Conservation (phyloP, 352 stramenopile species). For the Phytopythium oedochilum region DNA sequence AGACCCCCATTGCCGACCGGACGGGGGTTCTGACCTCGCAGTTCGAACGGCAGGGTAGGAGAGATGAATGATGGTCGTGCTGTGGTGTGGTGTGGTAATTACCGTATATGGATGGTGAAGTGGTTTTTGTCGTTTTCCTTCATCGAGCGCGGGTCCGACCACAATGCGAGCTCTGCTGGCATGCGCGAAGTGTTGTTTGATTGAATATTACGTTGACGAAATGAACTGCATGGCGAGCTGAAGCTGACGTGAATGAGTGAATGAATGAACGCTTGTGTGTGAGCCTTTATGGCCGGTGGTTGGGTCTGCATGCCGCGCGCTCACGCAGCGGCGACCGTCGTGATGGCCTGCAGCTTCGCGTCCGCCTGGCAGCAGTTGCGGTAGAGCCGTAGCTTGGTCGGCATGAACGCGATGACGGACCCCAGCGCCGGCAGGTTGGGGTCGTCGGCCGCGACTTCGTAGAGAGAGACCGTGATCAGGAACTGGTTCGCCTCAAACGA, state of each 20-base stretch:
- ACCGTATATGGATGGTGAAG: background rate
- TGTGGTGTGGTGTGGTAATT: too few relatives aligned
- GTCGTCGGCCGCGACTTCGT: background rate
- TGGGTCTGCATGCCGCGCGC: too few relatives aligned
- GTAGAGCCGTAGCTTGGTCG: background rate
- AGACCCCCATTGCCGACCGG: too few relatives aligned
- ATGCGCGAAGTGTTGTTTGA: background rate
- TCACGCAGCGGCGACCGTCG: background rate
- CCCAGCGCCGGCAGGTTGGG: background rate
- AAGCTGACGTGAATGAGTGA: too few relatives aligned
- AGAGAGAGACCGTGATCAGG: background rate
- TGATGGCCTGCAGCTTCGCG: background rate
- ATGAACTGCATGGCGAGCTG: too few relatives aligned
- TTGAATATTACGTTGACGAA: background rate
- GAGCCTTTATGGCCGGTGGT: too few relatives aligned
- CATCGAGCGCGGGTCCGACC: background rate
- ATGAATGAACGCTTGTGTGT: too few relatives aligned
- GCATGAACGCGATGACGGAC: background rate
- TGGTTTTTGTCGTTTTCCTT: background rate
- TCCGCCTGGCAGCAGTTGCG: background rate
- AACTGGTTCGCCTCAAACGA: background rate
- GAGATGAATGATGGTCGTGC: too few relatives aligned
- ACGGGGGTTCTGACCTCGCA: too few relatives aligned
- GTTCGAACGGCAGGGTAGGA: too few relatives aligned
- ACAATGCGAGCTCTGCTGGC: background rate